Percentiles rank a stretch among this genome's conserved stretches.
Evolutionary conservation across 495 filamentous ascomycete genomes (phyloP).

Genomic region (Physcia stellaris): DNA sequence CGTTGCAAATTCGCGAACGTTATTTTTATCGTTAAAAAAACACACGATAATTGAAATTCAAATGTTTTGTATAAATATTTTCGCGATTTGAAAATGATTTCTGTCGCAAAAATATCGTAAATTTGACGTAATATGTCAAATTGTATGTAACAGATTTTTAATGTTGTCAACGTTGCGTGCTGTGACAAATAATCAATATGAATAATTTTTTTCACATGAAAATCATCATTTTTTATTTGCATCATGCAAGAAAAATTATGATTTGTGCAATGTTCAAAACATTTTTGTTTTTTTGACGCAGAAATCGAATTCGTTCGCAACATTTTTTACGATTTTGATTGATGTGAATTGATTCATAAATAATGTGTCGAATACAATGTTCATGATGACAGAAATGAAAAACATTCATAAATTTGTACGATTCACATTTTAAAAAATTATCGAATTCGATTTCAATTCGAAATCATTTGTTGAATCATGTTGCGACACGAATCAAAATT

Average conservation of each 20-base stretch:
- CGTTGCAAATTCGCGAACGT: neutral
- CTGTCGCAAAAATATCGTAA: neutral
- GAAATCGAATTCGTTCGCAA: neutral
- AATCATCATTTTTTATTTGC: neutral
- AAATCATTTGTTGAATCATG: too few species aligned
- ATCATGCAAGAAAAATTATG: neutral
- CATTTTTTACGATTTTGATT: neutral
- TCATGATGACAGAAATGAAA: slow-evolving; percentile 1
- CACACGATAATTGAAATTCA: neutral
- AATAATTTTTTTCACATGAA: neutral
- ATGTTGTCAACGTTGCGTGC: neutral
- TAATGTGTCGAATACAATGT: slow-evolving; percentile 1
- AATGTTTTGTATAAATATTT: neutral
- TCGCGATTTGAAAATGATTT: neutral
- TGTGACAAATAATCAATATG: neutral
- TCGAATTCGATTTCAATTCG: neutral
- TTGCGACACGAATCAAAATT: too few species aligned
- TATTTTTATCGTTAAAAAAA: neutral
- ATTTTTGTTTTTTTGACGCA: neutral
- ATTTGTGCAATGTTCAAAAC: neutral
- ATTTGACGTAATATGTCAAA: too few species aligned
- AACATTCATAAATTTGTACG: neutral
- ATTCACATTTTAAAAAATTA: neutral
- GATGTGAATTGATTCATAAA: neutral
- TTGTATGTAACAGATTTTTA: neutral